phyloP scores from a whole-genome alignment of 2,329 filamentous ascomycete genomes.

The Sphaerulina vaccinii region DNA sequence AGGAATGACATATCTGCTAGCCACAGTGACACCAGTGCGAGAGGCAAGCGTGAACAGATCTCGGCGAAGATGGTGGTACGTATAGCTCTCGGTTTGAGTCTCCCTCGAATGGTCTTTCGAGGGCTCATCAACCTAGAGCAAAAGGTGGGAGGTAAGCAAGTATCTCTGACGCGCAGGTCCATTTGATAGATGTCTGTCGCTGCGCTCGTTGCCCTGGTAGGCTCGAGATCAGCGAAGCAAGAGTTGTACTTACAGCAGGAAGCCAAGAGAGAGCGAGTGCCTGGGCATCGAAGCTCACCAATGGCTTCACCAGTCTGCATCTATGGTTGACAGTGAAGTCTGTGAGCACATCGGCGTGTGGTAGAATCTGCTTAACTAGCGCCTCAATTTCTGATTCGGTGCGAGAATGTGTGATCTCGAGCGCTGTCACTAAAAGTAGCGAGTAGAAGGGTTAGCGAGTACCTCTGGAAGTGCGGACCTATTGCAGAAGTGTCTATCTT shows the following conservation, averaged over 20 bases:
- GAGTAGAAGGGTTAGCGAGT: too few species aligned
- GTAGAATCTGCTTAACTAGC: slow-evolving; percentile 59
- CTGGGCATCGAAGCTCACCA: slow-evolving; percentile 79
- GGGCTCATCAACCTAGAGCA: too few species aligned
- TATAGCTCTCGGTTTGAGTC: slow-evolving; percentile 64
- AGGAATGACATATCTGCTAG: slow-evolving; percentile 80
- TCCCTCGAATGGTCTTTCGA: slow-evolving; percentile 25
- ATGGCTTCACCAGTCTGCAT: slow-evolving; percentile 74
- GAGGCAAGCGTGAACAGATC: slow-evolving; percentile 67
- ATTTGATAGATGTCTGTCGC: too few species aligned
- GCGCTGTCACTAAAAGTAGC: too few species aligned
- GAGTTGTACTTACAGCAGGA: slow-evolving; percentile 72
- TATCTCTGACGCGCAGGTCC: too few species aligned
- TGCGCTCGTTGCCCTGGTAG: too few species aligned
- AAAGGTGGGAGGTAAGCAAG: too few species aligned
- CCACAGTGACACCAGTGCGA: slow-evolving; percentile 65
- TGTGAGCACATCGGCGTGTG: slow-evolving; percentile 59
- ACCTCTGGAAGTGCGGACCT: too few species aligned
- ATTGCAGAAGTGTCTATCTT: too few species aligned
- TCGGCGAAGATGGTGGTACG: slow-evolving; percentile 84
- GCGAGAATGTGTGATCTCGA: slow-evolving; percentile 81
- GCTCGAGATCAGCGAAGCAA: too few species aligned
- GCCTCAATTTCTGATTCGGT: slow-evolving; percentile 66
- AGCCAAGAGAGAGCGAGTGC: slow-evolving; percentile 86
- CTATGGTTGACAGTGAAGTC: slow-evolving; percentile 67